These are phyloP conservation scores for Podospora australis DNA, from an alignment of 495 filamentous ascomycete species.

Conservation along the genomic window DNA sequence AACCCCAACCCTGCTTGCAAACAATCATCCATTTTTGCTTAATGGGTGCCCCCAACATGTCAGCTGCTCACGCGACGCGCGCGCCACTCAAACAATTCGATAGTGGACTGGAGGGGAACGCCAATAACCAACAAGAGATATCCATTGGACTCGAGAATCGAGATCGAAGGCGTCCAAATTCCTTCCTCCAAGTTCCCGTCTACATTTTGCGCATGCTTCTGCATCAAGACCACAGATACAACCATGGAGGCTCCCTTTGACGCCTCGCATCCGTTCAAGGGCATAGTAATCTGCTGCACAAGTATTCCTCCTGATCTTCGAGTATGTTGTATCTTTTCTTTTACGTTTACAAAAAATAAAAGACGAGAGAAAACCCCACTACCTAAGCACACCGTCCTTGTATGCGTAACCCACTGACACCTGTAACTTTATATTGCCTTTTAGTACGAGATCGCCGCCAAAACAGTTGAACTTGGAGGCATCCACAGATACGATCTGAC, in stretches of 20 bases:
- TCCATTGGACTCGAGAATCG: too few species aligned
- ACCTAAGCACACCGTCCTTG: too few species aligned
- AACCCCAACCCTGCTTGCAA: neutral
- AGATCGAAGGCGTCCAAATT: too few species aligned
- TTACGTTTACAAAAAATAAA: too few species aligned
- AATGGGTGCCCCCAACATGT: slow-evolving; percentile 5
- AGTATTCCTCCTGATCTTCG: slow-evolving; percentile 73
- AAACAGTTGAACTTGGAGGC: slow-evolving; percentile 79
- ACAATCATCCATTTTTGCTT: neutral
- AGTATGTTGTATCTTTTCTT: slow-evolving; percentile 47
- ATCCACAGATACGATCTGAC: slow-evolving; percentile 85
- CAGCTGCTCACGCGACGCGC: slow-evolving; percentile 17
- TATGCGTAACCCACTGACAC: too few species aligned
- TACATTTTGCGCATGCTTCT: neutral
- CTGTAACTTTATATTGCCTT: too few species aligned
- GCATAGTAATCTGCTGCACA: slow-evolving; percentile 87
- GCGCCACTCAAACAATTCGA: too few species aligned
- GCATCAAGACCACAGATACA: neutral
- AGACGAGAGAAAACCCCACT: too few species aligned
- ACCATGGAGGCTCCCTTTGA: slow-evolving; percentile 24
- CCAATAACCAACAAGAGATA: too few species aligned
- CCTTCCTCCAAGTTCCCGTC: neutral
- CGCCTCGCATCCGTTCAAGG: slow-evolving; percentile 60
- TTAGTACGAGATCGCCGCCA: slow-evolving; percentile 62
- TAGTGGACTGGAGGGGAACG: too few species aligned